Conservation (phyloP, 441 rosid genomes). For the Euphorbia corollata region DNA sequence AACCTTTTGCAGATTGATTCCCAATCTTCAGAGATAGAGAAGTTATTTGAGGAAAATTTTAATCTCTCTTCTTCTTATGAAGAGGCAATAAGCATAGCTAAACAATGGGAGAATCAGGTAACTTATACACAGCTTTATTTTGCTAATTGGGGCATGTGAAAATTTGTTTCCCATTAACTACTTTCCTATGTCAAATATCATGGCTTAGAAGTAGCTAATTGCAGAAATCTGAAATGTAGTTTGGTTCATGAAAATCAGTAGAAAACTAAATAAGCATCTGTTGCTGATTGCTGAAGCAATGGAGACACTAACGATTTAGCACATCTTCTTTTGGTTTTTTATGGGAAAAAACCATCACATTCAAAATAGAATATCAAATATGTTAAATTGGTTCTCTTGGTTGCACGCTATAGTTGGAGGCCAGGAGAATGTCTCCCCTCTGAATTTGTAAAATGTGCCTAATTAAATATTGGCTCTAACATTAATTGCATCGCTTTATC, state of each 20-base stretch:
- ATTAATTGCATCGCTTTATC: background rate
- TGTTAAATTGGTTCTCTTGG: slow-evolving; percentile 4
- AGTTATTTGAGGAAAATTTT: no score
- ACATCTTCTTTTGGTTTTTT: no score
- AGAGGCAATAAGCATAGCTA: slow-evolving; percentile 56
- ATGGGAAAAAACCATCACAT: no score
- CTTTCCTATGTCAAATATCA: background rate
- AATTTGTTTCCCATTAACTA: background rate
- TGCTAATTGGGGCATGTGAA: background rate
- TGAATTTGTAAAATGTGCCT: background rate
- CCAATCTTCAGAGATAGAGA: slow-evolving; percentile 92
- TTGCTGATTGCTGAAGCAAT: no score
- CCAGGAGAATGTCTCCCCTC: background rate
- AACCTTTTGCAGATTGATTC: slow-evolving; percentile 62
- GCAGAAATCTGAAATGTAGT: no score
- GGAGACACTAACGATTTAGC: no score
- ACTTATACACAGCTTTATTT: background rate
- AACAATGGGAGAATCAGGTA: slow-evolving; percentile 95
- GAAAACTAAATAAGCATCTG: no score
- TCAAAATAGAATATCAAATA: background rate
- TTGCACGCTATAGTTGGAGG: background rate
- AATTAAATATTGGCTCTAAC: background rate
- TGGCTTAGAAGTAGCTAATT: background rate
- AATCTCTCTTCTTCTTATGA: slow-evolving; percentile 52
- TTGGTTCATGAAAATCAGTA: no score